These are phyloP conservation scores for Leishmania tropica DNA, from an alignment of 208 protist species.

Conservation along the genomic window DNA sequence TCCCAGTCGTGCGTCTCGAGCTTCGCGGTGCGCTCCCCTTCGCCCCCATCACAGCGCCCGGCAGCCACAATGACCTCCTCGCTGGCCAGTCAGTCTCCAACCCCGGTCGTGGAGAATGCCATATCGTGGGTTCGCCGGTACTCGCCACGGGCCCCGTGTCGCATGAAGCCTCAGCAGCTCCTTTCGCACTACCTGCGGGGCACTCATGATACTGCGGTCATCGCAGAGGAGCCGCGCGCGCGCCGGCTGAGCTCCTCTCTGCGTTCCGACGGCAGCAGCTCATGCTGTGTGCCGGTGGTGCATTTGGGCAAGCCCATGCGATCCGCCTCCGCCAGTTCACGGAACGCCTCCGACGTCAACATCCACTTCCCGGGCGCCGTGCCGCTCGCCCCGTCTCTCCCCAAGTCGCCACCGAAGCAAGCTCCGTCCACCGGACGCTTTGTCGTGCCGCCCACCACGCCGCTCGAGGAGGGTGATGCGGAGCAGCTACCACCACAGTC, in stretches of 20 bases:
- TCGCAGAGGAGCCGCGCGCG: neutral
- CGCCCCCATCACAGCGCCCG: neutral
- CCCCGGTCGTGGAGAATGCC: neutral
- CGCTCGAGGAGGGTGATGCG: neutral
- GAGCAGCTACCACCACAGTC: neutral
- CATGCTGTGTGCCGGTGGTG: constrained; percentile 10
- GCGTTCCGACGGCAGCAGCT: constrained; percentile 7
- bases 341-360: constrained; percentile 3
- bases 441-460: constrained; percentile 1
- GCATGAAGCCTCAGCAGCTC: neutral
- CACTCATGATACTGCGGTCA: neutral
- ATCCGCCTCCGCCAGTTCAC: constrained; percentile 9
- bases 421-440: constrained; percentile 6
- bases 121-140: neutral
- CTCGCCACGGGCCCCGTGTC: neutral
- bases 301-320: constrained; percentile 5
- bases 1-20: constrained; percentile 12
- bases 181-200: neutral
- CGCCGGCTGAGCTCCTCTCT: constrained; percentile 9
- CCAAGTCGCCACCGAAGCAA: neutral
- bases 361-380: neutral
- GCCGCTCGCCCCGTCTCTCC: neutral
- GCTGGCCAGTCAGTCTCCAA: neutral
- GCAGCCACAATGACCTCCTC: neutral
- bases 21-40: constrained; percentile 11